A percentile compares a stretch with the other conserved stretches of the same genome.
These are phyloP conservation scores for Penicillium bovifimosum DNA, from an alignment of 495 filamentous ascomycete species.

Conservation along the genomic window DNA sequence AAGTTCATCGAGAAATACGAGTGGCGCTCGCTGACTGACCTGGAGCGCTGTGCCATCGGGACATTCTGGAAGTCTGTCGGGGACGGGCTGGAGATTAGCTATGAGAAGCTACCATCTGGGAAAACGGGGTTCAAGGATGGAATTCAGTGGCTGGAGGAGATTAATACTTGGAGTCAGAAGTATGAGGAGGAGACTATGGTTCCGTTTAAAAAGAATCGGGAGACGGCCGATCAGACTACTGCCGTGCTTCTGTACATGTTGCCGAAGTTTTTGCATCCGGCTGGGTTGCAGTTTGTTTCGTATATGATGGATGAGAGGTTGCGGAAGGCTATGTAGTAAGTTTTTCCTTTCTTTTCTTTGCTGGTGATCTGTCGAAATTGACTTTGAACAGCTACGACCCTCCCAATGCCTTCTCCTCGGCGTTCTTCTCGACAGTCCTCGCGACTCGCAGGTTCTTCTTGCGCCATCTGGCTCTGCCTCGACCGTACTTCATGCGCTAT, in stretches of 20 bases:
- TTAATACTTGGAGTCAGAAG: constrained; percentile 50
- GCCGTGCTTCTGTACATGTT: constrained; percentile 54
- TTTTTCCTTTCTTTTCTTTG: neutral
- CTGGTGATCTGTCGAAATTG: neutral
- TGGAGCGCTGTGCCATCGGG: constrained; percentile 61
- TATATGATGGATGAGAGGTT: constrained; percentile 60
- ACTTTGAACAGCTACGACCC: constrained; percentile 31
- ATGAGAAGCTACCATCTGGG: constrained; percentile 36
- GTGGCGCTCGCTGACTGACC: constrained; percentile 55
- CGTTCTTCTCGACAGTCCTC: constrained; percentile 40
- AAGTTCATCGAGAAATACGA: constrained; percentile 55
- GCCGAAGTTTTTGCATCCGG: constrained; percentile 43
- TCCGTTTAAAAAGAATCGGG: constrained; percentile 47
- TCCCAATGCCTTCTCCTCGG: constrained; percentile 32
- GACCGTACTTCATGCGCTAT: constrained; percentile 41
- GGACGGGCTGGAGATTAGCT: constrained; percentile 56
- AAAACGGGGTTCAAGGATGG: constrained; percentile 51
- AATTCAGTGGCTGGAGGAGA: constrained; percentile 60
- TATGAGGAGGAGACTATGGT: constrained; percentile 58
- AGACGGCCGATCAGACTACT: constrained; percentile 51
- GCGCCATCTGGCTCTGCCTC: constrained; percentile 52
- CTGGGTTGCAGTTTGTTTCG: constrained; percentile 47
- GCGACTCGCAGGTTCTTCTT: constrained; percentile 46
- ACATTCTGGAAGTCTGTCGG: constrained; percentile 62
- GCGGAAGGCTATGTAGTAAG: constrained; percentile 60